phyloP scores from a whole-genome alignment of 2,329 filamentous ascomycete species.

The Nemania bipapillata region DNA sequence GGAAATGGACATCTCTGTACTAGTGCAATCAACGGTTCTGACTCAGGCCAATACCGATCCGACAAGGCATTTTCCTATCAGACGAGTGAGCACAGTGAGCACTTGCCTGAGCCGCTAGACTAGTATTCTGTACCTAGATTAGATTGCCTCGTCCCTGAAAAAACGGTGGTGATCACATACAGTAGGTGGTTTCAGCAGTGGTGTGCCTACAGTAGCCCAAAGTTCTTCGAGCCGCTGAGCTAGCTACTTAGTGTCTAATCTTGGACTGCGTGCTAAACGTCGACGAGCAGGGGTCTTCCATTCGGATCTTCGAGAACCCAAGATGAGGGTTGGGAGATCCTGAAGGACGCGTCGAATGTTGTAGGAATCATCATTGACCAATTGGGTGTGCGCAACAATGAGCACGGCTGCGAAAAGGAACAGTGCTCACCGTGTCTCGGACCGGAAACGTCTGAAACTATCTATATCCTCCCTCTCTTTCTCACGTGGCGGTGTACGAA shows the following conservation, averaged over 20 bases:
- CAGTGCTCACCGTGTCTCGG: constrained; percentile 8
- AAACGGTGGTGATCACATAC: background rate
- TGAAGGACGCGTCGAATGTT: constrained; percentile 8
- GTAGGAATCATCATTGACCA: constrained; percentile 12
- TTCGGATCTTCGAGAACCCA: constrained; percentile 12
- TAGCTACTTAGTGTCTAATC: background rate
- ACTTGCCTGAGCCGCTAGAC: background rate
- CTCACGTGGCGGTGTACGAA: constrained; percentile 1
- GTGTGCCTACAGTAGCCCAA: background rate
- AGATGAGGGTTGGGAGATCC: background rate
- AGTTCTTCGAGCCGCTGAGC: background rate
- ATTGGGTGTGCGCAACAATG: constrained; percentile 13
- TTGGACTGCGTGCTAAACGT: constrained; percentile 5
- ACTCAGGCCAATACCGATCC: background rate
- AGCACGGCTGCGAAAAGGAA: background rate
- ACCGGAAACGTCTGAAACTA: constrained; percentile 8
- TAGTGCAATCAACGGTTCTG: background rate
- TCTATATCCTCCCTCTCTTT: background rate
- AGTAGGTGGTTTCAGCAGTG: background rate
- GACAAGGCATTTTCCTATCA: background rate
- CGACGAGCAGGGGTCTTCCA: constrained; percentile 5
- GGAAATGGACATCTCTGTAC: background rate
- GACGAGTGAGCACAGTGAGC: background rate
- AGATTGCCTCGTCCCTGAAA: constrained; percentile 5
- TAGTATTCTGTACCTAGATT: background rate